Evolutionary conservation across 495 filamentous ascomycete species (phyloP).

Genomic region (Astrothelium macrocarpum): DNA sequence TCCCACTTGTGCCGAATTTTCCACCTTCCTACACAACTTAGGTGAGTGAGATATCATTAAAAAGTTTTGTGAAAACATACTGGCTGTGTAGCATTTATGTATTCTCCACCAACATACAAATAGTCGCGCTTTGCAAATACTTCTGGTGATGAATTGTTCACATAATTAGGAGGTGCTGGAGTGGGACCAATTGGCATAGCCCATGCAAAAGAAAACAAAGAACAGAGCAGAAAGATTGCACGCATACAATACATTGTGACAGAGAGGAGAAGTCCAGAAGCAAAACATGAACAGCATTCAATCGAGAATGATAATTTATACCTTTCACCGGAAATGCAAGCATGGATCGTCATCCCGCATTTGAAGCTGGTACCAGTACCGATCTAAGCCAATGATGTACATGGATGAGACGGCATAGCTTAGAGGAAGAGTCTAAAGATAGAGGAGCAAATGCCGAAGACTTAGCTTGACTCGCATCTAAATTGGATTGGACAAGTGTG

Average conservation of each 20-base stretch:
- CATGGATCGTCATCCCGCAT: background rate
- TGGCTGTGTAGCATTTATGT: constrained; percentile 1
- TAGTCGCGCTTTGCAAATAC: background rate
- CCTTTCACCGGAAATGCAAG: background rate
- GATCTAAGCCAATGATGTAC: background rate
- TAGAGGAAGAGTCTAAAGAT: too few relatives aligned
- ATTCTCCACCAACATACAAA: background rate
- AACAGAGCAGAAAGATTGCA: background rate
- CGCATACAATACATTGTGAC: background rate
- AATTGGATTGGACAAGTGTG: too few relatives aligned
- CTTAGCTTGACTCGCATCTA: too few relatives aligned
- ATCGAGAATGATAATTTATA: background rate
- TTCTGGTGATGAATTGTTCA: background rate
- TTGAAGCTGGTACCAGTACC: background rate
- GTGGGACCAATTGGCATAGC: background rate
- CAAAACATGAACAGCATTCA: too few relatives aligned
- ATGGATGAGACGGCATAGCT: background rate
- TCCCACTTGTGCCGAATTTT: background rate
- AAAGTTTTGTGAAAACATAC: background rate
- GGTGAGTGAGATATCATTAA: background rate
- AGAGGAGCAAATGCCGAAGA: background rate
- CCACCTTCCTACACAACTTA: background rate
- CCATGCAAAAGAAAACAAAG: background rate
- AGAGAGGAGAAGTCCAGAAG: too few relatives aligned
- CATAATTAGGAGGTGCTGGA: background rate